Base-by-base conservation (phyloP, 306 rosid genomes). In the Trichosanthes cucumerina region DNA sequence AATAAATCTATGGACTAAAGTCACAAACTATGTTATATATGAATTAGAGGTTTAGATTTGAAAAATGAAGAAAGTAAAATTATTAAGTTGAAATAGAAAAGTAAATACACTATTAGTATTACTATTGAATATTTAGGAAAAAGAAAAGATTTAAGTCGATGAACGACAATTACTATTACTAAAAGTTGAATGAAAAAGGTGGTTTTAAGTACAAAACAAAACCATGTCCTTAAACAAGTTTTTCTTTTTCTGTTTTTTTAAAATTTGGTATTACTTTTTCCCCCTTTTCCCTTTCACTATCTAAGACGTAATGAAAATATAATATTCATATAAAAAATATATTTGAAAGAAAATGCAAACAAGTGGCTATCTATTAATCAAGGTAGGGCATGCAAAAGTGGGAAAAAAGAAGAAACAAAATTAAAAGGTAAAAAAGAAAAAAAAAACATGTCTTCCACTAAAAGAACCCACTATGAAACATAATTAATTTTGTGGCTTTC, bases 311-410 rank as follows among this genome's bases (percentile, higher is more conserved):
- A 56, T n/a, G 26, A 56, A 19, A 65, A 39, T 69, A 68, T 2
- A 66, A 70, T 23, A 70, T 70, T 38, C 24, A n/a, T 34, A 8
- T 63, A 38, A 19, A 65, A 18, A 38, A 38, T 64, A 31, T 36
- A 66, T n/a, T 66, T 66, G 9, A n/a, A 39, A 68, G n/a, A 21
- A 43, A 70, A 21, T 70, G 56, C 33, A 70, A 70, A 70, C 76
- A 23, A 70, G 56, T 70, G 56, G 36, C 10, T 69, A 41, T 68
- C 74, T 68, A 19, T 36, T 19, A 68, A 68, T 38, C 28, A 68
- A 68, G n/a, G 28, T 31, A 66, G 73, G 28, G 1, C 31, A 68
- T 19, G 75, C 31, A 69, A 69, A 43, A 18, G 75, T 57, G 9
- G 9, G 3, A 11, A 23, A 43, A 21, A 18, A 36, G 5, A 28